Percentiles rank a stretch among this genome's conserved stretches.
These are phyloP conservation scores for Euphrasia confusa DNA, from an alignment of 257 asterid species.

Conservation along the genomic window DNA sequence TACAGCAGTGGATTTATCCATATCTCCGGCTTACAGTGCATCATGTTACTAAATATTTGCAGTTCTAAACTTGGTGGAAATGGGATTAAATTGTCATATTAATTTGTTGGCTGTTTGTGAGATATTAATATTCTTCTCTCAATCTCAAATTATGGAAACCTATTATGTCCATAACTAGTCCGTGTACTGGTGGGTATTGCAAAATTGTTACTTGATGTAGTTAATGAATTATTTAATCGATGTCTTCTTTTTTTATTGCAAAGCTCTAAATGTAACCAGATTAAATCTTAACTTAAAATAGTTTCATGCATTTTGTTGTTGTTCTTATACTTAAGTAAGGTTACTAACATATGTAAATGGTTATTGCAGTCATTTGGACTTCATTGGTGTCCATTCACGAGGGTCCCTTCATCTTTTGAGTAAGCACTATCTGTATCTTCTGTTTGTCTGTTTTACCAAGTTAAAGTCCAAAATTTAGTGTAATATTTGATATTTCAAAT, in stretches of 20 bases:
- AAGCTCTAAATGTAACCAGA: not conserved
- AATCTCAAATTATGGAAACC: not conserved
- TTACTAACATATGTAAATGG: slow-evolving; percentile 26
- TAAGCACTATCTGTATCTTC: slow-evolving; percentile 35
- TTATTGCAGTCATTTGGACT: slow-evolving; percentile 82
- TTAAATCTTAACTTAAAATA: not conserved
- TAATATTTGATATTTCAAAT: not conserved
- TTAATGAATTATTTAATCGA: not conserved
- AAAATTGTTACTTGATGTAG: slow-evolving; percentile 12
- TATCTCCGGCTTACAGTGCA: not conserved
- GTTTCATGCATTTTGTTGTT: not conserved
- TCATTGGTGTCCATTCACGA: slow-evolving; percentile 89
- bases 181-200: slow-evolving; percentile 9
- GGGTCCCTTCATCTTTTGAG: slow-evolving; percentile 74
- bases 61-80: not conserved
- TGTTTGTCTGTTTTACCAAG: slow-evolving; percentile 8
- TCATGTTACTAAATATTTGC: not conserved
- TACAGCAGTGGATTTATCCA: not conserved
- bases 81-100: not conserved
- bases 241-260: slow-evolving; percentile 3
- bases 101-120: not conserved
- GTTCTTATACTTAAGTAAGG: too few relatives aligned
- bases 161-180: not conserved
- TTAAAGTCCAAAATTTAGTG: slow-evolving; percentile 7
- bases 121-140: not conserved